Base-by-base conservation (phyloP, 192 early-diverging fungal species). In the Podila verticillata region DNA sequence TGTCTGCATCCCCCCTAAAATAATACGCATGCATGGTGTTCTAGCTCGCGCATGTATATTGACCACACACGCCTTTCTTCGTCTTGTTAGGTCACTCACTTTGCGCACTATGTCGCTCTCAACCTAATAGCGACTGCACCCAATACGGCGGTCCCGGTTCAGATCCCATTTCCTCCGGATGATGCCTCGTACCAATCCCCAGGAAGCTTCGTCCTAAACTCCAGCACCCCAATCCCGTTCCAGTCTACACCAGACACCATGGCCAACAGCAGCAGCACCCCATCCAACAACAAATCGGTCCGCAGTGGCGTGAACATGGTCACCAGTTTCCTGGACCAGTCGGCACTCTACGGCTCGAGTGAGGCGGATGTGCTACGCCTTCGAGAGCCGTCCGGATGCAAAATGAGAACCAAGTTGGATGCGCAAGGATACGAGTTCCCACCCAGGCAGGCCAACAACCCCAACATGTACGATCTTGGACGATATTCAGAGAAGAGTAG, bases 141-240 rank as follows among this genome's bases (percentile, higher is more conserved):
- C n/a, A n/a, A n/a, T n/a, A n/a, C n/a, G 22, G 51, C 6, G 3
- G 24, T 8, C 9, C 4, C 51, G 22, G n/a, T 12, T 8, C 51
- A 1, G 51, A 44, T 44, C 39, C 51, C 51, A 4, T 24, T 54
- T 2, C 51, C 51, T n/a, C 20, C n/a, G 5, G 22, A 54, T 9
- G 51, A 54, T 54, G 51, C 51, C 22, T 54, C 51, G 22, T 54
- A 54, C 51, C 51, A 54, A 26, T 54, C 51, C 24, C 51, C 51
- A 54, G 51, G 51, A 17, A 54, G 51, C 10, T 54, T 24, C 17
- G 7, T 24, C 5, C 51, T 54, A 7, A 26, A 26, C 51, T 24
- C 8, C 7, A 54, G 24, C 51, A 3, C 0, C 22, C 20, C 20
- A 7, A 54, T 54, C 51, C 9, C 51, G n/a, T 54, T 54, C 51